Evolutionary conservation across 768 basidiomycete species (phyloP).

Genomic region (Fomitopsis pulvina): DNA sequence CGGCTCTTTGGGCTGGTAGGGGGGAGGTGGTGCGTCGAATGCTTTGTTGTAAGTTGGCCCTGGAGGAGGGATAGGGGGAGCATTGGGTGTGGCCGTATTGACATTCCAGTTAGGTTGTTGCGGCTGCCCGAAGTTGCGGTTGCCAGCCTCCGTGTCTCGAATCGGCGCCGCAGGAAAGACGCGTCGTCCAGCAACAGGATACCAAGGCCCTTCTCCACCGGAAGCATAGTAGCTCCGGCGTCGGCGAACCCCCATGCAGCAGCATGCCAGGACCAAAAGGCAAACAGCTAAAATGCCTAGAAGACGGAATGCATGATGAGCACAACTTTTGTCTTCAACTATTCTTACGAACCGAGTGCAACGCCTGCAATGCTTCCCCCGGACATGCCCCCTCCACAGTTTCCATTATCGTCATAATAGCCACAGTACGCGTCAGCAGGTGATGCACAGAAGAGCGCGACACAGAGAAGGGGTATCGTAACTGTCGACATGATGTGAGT

Average conservation of each 20-base stretch:
- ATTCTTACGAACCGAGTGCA: conserved; percentile 12
- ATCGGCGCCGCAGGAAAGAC: neutral
- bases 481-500: no score
- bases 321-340: neutral
- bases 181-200: neutral
- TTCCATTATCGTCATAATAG: neutral
- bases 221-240: conserved; percentile 3
- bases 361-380: conserved; percentile 15
- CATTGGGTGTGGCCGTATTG: neutral
- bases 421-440: neutral
- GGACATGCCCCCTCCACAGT: conserved; percentile 4
- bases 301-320: neutral
- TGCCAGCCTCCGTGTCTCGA: neutral
- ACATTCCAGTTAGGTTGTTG: neutral
- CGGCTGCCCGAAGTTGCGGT: neutral
- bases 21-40: neutral
- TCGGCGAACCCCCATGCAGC: conserved; percentile 4
- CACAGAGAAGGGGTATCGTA: no score
- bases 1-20: neutral
- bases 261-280: conserved; percentile 5
- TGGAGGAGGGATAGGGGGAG: neutral
- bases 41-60: neutral
- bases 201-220: neutral
- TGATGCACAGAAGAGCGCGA: no score
- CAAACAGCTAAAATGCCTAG: conserved; percentile 2